A percentile compares a stretch with the other conserved stretches of the same genome.
Evolutionary conservation across 331 rosid species (phyloP).

Genomic region (Prunus yedoensis): DNA sequence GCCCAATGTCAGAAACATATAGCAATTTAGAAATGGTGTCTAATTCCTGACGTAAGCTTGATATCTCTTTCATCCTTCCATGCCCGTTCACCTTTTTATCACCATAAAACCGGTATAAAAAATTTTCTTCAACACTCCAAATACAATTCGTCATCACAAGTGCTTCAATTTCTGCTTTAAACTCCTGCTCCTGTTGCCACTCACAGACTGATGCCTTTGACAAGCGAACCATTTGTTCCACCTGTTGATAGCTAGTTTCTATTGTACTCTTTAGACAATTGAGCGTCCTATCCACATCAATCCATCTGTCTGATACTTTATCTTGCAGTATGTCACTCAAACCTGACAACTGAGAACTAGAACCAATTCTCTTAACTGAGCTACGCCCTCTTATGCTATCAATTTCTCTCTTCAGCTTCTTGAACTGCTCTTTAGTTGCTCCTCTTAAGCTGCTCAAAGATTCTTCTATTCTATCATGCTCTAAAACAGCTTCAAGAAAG

Average conservation of each 20-base stretch:
- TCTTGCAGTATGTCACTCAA: conserved; percentile 64
- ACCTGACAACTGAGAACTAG: conserved; percentile 65
- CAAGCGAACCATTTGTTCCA: conserved; percentile 38
- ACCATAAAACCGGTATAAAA: conserved; percentile 35
- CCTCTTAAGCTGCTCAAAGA: conserved; percentile 43
- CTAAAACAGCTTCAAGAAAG: conserved; percentile 28
- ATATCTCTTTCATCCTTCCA: conserved; percentile 53
- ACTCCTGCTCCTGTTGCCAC: conserved; percentile 67
- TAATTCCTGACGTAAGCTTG: conserved; percentile 65
- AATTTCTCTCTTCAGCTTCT: conserved; percentile 60
- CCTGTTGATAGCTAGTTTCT: conserved; percentile 38
- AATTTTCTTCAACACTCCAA: conserved; percentile 46
- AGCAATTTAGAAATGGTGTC: conserved; percentile 54
- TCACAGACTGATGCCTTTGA: conserved; percentile 52
- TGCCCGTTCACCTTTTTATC: conserved; percentile 38
- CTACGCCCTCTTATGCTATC: conserved; percentile 44
- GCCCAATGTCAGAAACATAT: conserved; percentile 55
- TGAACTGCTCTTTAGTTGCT: conserved; percentile 43
- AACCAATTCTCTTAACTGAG: conserved; percentile 45
- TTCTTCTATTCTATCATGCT: conserved; percentile 32
- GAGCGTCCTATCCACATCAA: conserved; percentile 42
- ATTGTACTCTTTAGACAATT: conserved; percentile 43
- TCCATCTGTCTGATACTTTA: conserved; percentile 52
- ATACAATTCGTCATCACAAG: conserved; percentile 58
- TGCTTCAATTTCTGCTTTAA: conserved; percentile 60